Evolutionary conservation across 2,329 filamentous ascomycete genomes (phyloP), one percentile per base, ranked within the genome.

Genomic region (Zalaria obscura): DNA sequence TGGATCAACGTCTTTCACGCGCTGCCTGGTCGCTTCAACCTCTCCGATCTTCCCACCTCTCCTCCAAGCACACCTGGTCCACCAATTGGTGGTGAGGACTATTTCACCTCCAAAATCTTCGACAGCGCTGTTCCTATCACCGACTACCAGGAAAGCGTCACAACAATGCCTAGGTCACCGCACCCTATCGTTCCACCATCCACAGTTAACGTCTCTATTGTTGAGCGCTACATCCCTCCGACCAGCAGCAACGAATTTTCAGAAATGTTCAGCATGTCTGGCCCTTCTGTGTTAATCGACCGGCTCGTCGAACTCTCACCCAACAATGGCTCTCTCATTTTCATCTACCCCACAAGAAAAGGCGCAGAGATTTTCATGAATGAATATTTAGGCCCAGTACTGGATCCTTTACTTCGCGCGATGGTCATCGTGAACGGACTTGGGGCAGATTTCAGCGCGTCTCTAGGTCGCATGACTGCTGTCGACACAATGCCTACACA

Each of bases 1-100:
- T 79, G 75, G 62, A 76, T 79, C 56, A 77, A 76, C 45, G 70
- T 80, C 39, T 76, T 75, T 41, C 75, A 80, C 51, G 76, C 75
- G 1, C 72, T 78, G 1, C 75, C 74, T 6, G 71, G 73, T 34
- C 70, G 72, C 40, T 78, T 77, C 58, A 78, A 69, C 42, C 65
- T 80, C 31, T 67, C 68, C 18, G 75, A 78, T 48, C 64, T 80
- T 3, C 76, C 76, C 5, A 73, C 68, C 27, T 78, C 76, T n/a
- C 76, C 76, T 5, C 73, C 75, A 3, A 70, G 64, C 40, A 78
- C 76, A 2, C 76, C 76, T 8, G 66, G 64, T 6, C 64, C 63
- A 4, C 58, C 62, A 1, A 63, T 69, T 31, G 65, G 65, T 18
- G 67, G 67, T 27, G 69, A 76, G 27, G 73, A 77, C 44, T 79